These are phyloP conservation scores for Naganishia friedmannii DNA, from an alignment of 768 basidiomycete genomes.

Conservation along the genomic window DNA sequence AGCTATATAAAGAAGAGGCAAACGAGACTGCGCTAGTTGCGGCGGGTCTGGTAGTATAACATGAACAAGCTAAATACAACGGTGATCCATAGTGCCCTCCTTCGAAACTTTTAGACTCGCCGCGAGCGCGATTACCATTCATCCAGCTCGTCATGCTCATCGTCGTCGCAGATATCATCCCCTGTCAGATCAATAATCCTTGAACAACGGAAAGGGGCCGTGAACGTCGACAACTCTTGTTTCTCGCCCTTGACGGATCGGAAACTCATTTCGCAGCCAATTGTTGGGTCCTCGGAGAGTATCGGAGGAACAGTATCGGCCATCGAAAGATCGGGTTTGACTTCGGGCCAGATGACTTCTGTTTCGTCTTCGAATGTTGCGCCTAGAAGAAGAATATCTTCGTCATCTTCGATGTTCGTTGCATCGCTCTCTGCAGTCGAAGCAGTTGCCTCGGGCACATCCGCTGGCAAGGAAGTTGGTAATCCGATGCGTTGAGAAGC, in stretches of 20 bases:
- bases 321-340: neutral
- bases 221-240: constrained; percentile 14
- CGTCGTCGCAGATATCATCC: constrained; percentile 18
- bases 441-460: neutral
- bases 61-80: too few relatives aligned
- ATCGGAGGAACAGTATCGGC: neutral
- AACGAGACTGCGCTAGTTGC: too few relatives aligned
- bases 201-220: constrained; percentile 16
- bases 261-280: constrained; percentile 10
- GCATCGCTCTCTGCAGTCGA: neutral
- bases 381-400: constrained; percentile 16
- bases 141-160: constrained; percentile 22
- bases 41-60: too few relatives aligned
- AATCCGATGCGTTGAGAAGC: neutral
- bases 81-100: neutral
- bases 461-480: neutral
- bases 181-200: constrained; percentile 19
- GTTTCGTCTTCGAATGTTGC: constrained; percentile 5
- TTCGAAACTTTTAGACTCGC: neutral
- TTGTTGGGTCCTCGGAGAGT: neutral
- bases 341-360: constrained; percentile 18
- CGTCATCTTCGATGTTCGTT: neutral
- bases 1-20: too few relatives aligned
- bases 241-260: constrained; percentile 17
- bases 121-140: neutral